Conservation (phyloP, 2,329 filamentous ascomycete species). For the Pestalotiopsis sp. region DNA sequence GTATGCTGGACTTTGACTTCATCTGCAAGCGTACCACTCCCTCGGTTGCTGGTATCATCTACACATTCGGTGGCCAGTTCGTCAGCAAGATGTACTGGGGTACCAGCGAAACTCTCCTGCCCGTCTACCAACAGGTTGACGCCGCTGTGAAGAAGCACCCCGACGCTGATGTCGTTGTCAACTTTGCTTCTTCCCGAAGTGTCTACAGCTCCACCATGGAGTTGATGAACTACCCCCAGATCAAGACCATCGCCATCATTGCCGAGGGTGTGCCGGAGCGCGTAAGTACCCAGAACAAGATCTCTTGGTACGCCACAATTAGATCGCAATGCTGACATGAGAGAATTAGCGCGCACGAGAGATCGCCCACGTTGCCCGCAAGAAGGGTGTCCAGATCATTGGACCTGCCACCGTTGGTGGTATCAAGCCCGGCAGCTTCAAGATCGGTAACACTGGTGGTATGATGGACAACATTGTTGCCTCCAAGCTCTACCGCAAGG, state of each 20-base stretch:
- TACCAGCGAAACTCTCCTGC: constrained; percentile 97
- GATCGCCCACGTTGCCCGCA: constrained; percentile 93
- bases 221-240: constrained; percentile 94
- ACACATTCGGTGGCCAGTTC: constrained; percentile 99
- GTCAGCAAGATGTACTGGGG: constrained; percentile 99
- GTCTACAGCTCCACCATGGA: constrained; percentile 99
- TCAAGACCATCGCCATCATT: constrained; percentile 99
- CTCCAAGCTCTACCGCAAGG: constrained; percentile 99
- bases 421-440: constrained; percentile 99
- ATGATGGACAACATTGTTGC: constrained; percentile 99
- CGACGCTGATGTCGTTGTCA: constrained; percentile 97
- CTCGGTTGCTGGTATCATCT: constrained; percentile 98
- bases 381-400: constrained; percentile 99
- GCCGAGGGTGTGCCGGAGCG: constrained; percentile 98
- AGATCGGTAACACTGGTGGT: constrained; percentile 99
- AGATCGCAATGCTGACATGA: constrained; percentile 26
- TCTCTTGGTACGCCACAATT: background rate
- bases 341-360: constrained; percentile 81
- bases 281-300: constrained; percentile 58
- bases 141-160: constrained; percentile 96
- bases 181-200: constrained; percentile 98
- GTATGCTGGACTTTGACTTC: constrained; percentile 99
- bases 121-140: constrained; percentile 91
- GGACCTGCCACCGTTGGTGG: constrained; percentile 97
- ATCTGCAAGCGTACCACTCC: constrained; percentile 98